phyloP scores from a whole-genome alignment of 139 green algal species.

The Deuterostichococcus epilithicus region DNA sequence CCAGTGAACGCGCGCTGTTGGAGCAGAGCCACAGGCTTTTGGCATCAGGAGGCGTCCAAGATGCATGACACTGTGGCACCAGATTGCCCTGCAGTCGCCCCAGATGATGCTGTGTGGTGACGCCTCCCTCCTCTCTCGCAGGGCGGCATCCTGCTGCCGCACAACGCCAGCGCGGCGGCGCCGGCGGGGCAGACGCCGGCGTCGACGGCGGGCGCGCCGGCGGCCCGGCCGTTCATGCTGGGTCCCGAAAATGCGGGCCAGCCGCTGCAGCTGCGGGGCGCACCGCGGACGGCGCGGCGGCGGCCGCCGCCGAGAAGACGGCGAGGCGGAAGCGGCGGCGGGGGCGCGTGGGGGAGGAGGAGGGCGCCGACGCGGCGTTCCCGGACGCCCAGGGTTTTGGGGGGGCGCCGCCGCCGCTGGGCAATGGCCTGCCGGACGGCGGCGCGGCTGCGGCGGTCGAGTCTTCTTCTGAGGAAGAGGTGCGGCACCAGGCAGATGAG shows the following conservation, averaged over 20 bases:
- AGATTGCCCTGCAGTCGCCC: no score
- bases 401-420: no score
- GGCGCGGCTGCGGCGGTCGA: background rate
- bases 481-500: no score
- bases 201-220: no score
- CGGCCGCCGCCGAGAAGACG: background rate
- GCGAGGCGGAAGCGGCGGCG: background rate
- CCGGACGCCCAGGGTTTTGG: background rate
- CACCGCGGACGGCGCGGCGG: background rate
- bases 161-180: background rate
- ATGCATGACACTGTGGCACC: no score
- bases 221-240: background rate
- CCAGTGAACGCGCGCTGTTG: no score
- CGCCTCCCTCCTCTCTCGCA: background rate
- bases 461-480: background rate
- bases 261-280: background rate
- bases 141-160: background rate
- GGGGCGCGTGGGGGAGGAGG: background rate
- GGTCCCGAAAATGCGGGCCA: background rate
- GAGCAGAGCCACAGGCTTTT: no score
- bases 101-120: no score
- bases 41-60: no score
- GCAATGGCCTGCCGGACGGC: background rate
- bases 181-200: no score
- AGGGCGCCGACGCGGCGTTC: background rate